Evolutionary conservation across 2,329 filamentous ascomycete genomes (phyloP).

Genomic region (Rugonectria rugulosa): DNA sequence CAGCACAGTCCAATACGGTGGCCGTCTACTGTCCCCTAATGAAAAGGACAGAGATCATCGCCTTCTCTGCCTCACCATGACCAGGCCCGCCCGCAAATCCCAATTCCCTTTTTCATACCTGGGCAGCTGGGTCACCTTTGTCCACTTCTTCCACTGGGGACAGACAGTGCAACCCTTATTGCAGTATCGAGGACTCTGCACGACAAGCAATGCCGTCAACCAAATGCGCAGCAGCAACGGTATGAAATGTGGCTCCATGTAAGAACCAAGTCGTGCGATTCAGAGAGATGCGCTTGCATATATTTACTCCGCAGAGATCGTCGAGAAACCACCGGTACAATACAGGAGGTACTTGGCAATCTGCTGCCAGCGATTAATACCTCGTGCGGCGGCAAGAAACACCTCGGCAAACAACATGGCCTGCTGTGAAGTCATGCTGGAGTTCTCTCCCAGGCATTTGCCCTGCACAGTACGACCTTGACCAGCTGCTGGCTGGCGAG

Average conservation of each 20-base stretch:
- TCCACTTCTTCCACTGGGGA: constrained; percentile 17
- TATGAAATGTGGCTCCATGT: constrained; percentile 3
- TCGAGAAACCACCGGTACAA: constrained; percentile 11
- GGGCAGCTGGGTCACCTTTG: too few species aligned
- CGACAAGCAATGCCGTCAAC: too few species aligned
- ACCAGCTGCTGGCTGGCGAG: constrained; percentile 18
- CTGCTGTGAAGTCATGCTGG: constrained; percentile 36
- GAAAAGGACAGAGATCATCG: constrained; percentile 29
- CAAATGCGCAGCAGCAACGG: too few species aligned
- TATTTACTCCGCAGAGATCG: too few species aligned
- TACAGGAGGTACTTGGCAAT: too few species aligned
- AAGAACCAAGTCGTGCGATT: background rate
- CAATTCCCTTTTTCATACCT: too few species aligned
- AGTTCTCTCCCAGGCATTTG: constrained; percentile 4
- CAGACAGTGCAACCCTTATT: background rate
- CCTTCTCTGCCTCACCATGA: constrained; percentile 6
- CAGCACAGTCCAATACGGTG: constrained; percentile 33
- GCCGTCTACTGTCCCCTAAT: constrained; percentile 22
- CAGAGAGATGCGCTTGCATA: too few species aligned
- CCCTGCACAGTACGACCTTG: constrained; percentile 9
- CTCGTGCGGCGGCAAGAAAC: constrained; percentile 9
- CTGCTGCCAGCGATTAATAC: constrained; percentile 14
- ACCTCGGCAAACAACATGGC: too few species aligned
- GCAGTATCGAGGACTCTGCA: too few species aligned
- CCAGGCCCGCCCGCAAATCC: constrained; percentile 29